These are phyloP conservation scores for Colletotrichum melonis DNA, from an alignment of 2,329 filamentous ascomycete genomes.

Conservation along the genomic window DNA sequence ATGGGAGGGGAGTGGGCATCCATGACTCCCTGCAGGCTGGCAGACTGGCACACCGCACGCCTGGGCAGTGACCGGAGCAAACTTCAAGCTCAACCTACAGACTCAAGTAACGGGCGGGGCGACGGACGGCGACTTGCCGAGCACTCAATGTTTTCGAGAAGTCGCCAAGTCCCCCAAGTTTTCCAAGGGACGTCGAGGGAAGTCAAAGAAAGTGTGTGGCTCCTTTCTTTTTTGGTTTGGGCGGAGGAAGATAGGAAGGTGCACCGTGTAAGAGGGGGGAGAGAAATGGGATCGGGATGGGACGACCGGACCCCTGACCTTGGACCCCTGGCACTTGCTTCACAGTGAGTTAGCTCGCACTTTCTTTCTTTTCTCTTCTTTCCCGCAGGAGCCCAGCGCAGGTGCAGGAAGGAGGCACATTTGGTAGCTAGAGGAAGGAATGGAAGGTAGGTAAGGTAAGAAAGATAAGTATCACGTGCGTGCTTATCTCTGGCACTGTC, in stretches of 20 bases:
- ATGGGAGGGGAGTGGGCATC: not conserved
- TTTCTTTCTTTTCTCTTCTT: not conserved
- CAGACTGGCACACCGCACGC: too few relatives aligned
- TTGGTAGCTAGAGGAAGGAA: too few relatives aligned
- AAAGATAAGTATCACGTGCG: not conserved
- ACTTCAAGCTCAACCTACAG: not conserved
- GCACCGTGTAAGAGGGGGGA: not conserved
- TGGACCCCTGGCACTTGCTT: constrained; percentile 11
- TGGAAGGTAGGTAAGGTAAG: not conserved
- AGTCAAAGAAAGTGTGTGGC: not conserved
- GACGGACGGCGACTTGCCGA: constrained; percentile 10
- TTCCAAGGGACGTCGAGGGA: not conserved
- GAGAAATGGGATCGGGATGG: constrained; percentile 11
- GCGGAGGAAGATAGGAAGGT: not conserved
- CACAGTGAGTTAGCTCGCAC: not conserved
- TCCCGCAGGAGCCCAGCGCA: not conserved
- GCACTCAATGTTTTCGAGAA: not conserved
- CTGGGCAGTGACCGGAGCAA: not conserved
- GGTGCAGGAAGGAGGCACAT: too few relatives aligned
- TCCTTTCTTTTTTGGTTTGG: not conserved
- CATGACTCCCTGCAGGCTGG: not conserved
- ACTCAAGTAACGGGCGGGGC: not conserved
- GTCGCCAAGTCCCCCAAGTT: not conserved
- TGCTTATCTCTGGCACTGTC: not conserved
- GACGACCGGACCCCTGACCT: constrained; percentile 24